Evolutionary conservation across 176 grass and related monocot genomes (phyloP).

Genomic region (Oryza punctata): DNA sequence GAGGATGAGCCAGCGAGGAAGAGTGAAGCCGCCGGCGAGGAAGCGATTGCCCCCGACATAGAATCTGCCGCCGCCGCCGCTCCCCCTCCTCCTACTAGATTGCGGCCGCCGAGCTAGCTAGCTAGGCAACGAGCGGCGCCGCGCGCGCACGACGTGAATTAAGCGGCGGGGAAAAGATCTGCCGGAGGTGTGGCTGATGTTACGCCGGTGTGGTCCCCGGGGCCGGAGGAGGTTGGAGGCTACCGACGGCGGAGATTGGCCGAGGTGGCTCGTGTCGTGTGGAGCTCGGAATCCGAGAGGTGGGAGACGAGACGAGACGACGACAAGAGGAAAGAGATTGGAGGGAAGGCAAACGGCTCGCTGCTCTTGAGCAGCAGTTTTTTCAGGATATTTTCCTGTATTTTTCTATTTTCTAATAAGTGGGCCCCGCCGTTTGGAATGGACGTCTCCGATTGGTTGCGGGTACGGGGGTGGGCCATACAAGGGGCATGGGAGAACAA

Average conservation of each 20-base stretch:
- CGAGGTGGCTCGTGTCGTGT: constrained; percentile 2
- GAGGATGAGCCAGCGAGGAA: constrained; percentile 27
- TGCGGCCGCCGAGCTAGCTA: background rate
- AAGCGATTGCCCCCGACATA: constrained; percentile 38
- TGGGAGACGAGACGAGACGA: constrained; percentile 9
- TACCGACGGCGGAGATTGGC: constrained; percentile 16
- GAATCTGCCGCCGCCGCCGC: background rate
- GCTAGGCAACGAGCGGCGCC: background rate
- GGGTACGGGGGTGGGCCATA: background rate
- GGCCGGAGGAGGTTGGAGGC: constrained; percentile 30
- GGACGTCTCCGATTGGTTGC: background rate
- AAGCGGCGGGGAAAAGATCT: constrained; percentile 20
- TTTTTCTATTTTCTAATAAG: background rate
- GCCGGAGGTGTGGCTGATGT: constrained; percentile 11
- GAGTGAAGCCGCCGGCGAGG: constrained; percentile 37
- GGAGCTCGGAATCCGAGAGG: constrained; percentile 29
- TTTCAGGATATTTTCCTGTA: background rate
- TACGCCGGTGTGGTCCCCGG: background rate
- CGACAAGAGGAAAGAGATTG: background rate
- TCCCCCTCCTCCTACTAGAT: background rate
- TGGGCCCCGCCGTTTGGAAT: background rate
- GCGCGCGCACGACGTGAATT: constrained; percentile 43
- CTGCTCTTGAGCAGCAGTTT: background rate
- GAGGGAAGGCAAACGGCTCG: background rate
- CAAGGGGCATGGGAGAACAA: background rate